Base-by-base conservation (phyloP, 208 protist species). In the Trypanosoma cruzi region DNA sequence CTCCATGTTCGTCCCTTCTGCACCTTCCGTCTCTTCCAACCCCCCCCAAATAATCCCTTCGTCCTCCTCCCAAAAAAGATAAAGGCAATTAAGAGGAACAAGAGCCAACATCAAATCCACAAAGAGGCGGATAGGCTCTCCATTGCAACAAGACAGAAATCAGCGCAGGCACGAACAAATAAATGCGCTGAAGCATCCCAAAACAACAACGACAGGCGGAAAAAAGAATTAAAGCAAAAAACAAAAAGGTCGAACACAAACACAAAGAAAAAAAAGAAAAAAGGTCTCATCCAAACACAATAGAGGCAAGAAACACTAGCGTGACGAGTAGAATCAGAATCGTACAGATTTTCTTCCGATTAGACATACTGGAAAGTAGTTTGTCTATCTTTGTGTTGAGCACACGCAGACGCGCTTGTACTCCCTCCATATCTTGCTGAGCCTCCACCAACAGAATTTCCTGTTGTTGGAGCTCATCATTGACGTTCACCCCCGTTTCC, bases 361-460 rank as follows among this genome's bases (percentile, higher is more conserved):
- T 89, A 36, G 90, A 93, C 86, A 96, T 88, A 53, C 78, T 89
- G 8, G 78, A 81, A n/a, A 96, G 78, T 24, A 96, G 75, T 62
- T 93, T 86, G 52, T 96, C 86, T 8, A 96, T 81, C 68, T 92
- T 96, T 8, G 74, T 75, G 61, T 96, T 96, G 26, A 87, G 87
- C 4, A 80, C 68, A 6, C 79, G 81, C 57, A 96, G 69, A 14
- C 82, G 85, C 24, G 84, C 73, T 60, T 90, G 87, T 24, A 96
- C 76, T 26, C 79, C 73, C 0, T 81, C 81, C 37, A 96, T 73
- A 68, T 88, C 81, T 4, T 75, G 65, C 36, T 96, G 84, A 52
- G 89, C 77, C 26, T 89, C 75, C 11, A 74, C 81, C 49, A 96
- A 72, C 65, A 96, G 68, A 48, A 68, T 74, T 22, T 93, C 84